Conservation (phyloP, 257 asterid species). For the Solanum clarkiae region DNA sequence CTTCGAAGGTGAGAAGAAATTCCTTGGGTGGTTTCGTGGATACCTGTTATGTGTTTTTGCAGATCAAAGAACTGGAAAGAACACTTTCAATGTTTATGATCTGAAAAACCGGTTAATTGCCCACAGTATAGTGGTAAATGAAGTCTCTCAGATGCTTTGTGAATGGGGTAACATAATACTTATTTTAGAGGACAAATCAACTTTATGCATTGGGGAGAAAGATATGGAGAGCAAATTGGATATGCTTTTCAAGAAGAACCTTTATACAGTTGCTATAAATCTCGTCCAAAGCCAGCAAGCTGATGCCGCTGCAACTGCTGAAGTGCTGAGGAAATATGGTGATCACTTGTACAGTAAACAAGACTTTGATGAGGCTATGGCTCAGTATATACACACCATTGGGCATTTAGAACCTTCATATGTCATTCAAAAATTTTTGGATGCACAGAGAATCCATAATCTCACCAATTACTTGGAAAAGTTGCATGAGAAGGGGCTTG, state of each 20-base stretch:
- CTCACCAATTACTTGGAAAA: slow-evolving; percentile 89
- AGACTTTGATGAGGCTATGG: slow-evolving; percentile 84
- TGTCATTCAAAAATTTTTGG: slow-evolving; percentile 92
- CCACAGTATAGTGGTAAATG: slow-evolving; percentile 56
- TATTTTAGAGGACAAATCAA: slow-evolving; percentile 75
- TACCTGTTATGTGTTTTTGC: slow-evolving; percentile 76
- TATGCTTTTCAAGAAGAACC: slow-evolving; percentile 95
- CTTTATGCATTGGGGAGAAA: slow-evolving; percentile 76
- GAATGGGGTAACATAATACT: slow-evolving; percentile 94
- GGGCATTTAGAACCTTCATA: slow-evolving; percentile 94
- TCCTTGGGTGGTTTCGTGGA: slow-evolving; percentile 92
- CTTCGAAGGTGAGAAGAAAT: slow-evolving; percentile 89
- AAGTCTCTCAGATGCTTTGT: slow-evolving; percentile 90
- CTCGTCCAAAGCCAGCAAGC: slow-evolving; percentile 95
- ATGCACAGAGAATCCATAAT: slow-evolving; percentile 92
- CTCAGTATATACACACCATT: slow-evolving; percentile 80
- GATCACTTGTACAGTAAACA: slow-evolving; percentile 85
- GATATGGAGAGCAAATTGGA: slow-evolving; percentile 98
- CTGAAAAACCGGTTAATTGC: slow-evolving; percentile 87
- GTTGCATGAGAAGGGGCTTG: slow-evolving; percentile 90
- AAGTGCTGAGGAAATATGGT: slow-evolving; percentile 89
- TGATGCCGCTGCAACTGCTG: slow-evolving; percentile 93
- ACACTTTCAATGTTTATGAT: slow-evolving; percentile 73
- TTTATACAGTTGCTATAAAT: slow-evolving; percentile 84
- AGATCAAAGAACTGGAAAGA: slow-evolving; percentile 68